These are phyloP conservation scores for Skeletonema potamos DNA, from an alignment of 108 stramenopile species.

Conservation along the genomic window DNA sequence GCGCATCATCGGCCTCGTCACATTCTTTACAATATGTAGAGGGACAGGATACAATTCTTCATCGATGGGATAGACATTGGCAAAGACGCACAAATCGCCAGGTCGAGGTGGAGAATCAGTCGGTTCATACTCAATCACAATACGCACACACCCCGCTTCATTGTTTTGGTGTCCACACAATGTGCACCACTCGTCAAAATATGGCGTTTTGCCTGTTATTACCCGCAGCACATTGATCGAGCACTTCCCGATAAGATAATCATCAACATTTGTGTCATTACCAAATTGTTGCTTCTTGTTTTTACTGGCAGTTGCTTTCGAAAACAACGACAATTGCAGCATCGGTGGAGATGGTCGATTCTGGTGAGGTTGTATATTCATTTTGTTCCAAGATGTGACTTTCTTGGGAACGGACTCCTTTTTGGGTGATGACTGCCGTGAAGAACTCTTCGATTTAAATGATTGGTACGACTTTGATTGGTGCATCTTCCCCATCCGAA, in stretches of 20 bases:
- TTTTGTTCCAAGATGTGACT: neutral
- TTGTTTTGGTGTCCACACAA: slow-evolving; percentile 31
- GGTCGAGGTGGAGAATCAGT: slow-evolving; percentile 59
- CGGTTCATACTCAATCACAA: slow-evolving; percentile 83
- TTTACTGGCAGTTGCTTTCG: slow-evolving; percentile 17
- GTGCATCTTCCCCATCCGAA: slow-evolving; percentile 6
- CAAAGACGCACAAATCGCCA: slow-evolving; percentile 77
- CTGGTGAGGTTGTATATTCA: slow-evolving; percentile 36
- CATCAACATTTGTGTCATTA: slow-evolving; percentile 21
- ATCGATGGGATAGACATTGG: slow-evolving; percentile 53
- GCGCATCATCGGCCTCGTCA: neutral
- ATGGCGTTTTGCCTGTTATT: slow-evolving; percentile 63
- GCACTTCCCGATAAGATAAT: slow-evolving; percentile 67
- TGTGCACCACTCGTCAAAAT: slow-evolving; percentile 70
- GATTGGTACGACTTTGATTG: neutral
- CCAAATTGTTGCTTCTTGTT: neutral
- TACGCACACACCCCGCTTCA: slow-evolving; percentile 46
- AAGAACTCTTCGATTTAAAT: neutral
- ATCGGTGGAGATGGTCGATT: slow-evolving; percentile 54
- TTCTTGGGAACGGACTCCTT: neutral
- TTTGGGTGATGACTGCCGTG: neutral
- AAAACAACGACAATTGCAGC: slow-evolving; percentile 37
- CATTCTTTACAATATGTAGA: slow-evolving; percentile 18
- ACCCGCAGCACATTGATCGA: slow-evolving; percentile 65
- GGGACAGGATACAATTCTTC: slow-evolving; percentile 71